Evolutionary conservation across 345 rosid species (phyloP), one percentile per base, ranked within the genome.

Genomic region (Murraya paniculata): DNA sequence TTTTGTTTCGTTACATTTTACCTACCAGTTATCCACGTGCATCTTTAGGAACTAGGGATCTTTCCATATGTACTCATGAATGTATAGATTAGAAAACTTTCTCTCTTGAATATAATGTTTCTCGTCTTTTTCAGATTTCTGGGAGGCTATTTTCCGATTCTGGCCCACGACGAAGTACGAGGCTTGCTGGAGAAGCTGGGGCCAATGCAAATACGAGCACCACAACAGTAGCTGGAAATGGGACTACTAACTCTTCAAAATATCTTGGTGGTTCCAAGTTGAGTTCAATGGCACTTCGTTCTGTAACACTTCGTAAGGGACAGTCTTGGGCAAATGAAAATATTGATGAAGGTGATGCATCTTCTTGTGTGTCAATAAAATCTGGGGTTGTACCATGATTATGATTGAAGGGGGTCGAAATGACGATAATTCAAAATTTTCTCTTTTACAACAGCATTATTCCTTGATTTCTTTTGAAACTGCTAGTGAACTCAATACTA

Each of bases 91-190:
- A 30, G 55, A 56, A 56, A 64, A 66, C 48, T 84, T 45, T 62
- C 79, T 66, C 68, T 57, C 58, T 72, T 64, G 68, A 38, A 70
- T 74, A 71, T 80, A 64, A 19, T 72, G 60, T 73, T 66, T 64
- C 31, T 81, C 24, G 38, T 84, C 61, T 55, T 9, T 80, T 85
- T 80, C 83, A 94, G 99, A 94, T 96, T 72, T 96, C 99, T 71
- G 99, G 99, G 80, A 91, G 99, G 84, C 82, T 96, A 78, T 96
- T 96, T 85, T 87, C 98, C 78, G 99, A 96, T 90, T 93, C 97
- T 85, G 95, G 94, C 79, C 93, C 98, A 60, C 89, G 98, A 62
- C 84, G 98, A 82, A 90, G 94, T 85, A 87, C 92, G 25, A 91
- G 98, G 80, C 94, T 94, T 62, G 88, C 94, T 82, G 89, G 85